Evolutionary conservation across 805 yeast genomes (phyloP), one percentile per base, ranked within the genome.

Genomic region (Saccharomycopsis guyanensis): DNA sequence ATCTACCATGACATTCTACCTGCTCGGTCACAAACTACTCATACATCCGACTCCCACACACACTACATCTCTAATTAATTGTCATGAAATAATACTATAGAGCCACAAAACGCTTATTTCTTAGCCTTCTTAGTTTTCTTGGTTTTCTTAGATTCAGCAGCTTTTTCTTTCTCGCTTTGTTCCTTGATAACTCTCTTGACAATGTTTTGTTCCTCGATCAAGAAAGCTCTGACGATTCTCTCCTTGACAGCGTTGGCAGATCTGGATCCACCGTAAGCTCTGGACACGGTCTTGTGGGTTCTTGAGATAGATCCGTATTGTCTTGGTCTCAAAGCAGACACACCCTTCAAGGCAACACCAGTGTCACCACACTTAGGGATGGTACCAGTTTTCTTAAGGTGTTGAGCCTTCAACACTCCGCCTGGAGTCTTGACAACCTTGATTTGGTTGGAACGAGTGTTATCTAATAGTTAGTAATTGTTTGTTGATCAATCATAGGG

Each of bases 351-450:
- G 64, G 82, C 80, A 53, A 63, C 63, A 70, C 89, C 89, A 73
- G 86, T 79, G 78, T 82, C 89, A 78, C 89, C 89, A 78, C 89
- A 82, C 71, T 80, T 82, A 68, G 82, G 83, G 76, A 86, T 80
- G 65, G 94, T 70, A 65, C 87, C 95, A 61, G 68, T 67, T 82
- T 88, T 88, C 84, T 86, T 86, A 68, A 87, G 78, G 79, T 93
- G 98, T 75, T 89, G 96, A 69, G 96, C 96, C 70, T 88, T 82
- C 75, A 93, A 82, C 75, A 83, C 84, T 71, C 97, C 97, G 82
- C 99, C 99, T 75, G 99, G 98, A 76, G 99, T 93, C 86, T 91
- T 93, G 66, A 91, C 95, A 75, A 91, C 95, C 89, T 86, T 91
- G 80, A 93, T 91, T 80, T 85, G 86, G 96, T 93, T 93, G 65